A percentile compares a stretch with the other conserved stretches of the same genome.
Conservation (phyloP, 208 protist species). For the Entamoeba moshkovskii region DNA sequence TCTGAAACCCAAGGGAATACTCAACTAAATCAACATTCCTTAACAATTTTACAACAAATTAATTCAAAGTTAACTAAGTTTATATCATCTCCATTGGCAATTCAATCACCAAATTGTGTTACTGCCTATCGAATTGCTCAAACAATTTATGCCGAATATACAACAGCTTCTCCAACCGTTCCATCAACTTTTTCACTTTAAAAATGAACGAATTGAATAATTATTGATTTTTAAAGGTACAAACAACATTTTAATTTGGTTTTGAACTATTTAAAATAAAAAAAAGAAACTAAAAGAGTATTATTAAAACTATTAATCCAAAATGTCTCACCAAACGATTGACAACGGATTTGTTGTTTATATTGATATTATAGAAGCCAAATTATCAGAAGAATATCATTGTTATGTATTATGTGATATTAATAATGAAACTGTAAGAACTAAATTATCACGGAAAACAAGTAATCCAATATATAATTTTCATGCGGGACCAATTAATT, state of each 20-base stretch:
- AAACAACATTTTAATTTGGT: too few species aligned
- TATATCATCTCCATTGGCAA: background rate
- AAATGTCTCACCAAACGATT: background rate
- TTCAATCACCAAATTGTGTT: background rate
- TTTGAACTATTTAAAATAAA: too few species aligned
- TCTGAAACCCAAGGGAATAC: too few species aligned
- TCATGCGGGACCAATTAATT: background rate
- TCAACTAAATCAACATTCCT: too few species aligned
- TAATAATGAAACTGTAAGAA: background rate
- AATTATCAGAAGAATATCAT: background rate
- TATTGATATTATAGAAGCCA: background rate
- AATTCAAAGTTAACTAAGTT: background rate
- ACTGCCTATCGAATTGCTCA: background rate
- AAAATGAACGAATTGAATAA: too few species aligned
- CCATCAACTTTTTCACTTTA: too few species aligned
- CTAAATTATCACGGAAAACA: background rate
- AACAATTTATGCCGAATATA: too few species aligned
- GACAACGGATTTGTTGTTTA: background rate
- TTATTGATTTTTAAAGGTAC: too few species aligned
- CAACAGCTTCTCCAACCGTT: too few species aligned
- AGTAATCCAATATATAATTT: background rate
- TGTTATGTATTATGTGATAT: background rate
- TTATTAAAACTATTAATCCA: too few species aligned
- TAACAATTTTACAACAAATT: too few species aligned
- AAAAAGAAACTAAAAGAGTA: too few species aligned